Conservation (phyloP, 495 filamentous ascomycete species). For the Aspergillus saccharolyticus region DNA sequence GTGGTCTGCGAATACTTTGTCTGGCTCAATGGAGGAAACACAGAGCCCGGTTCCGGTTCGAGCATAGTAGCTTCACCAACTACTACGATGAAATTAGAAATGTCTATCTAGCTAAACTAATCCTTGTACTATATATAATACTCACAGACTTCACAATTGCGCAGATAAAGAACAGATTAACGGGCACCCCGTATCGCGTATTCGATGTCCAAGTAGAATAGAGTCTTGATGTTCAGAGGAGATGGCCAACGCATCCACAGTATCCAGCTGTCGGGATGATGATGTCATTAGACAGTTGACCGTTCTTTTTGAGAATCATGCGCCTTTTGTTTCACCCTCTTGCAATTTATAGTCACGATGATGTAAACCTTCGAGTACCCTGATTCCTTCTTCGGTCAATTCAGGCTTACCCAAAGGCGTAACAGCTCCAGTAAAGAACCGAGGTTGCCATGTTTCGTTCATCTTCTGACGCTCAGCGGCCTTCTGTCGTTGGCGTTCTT, state of each 20-base stretch:
- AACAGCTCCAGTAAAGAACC: constrained; percentile 77
- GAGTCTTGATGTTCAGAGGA: not conserved
- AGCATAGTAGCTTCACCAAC: not conserved
- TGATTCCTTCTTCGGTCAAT: constrained; percentile 69
- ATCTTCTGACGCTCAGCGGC: constrained; percentile 68
- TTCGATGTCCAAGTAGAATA: not conserved
- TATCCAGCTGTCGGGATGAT: not conserved
- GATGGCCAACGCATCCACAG: not conserved
- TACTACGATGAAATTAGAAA: constrained; percentile 1
- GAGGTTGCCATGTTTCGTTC: constrained; percentile 70
- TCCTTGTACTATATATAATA: not conserved
- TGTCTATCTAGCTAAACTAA: not conserved
- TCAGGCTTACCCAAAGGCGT: constrained; percentile 73
- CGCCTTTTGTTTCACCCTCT: constrained; percentile 41
- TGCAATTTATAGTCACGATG: constrained; percentile 52
- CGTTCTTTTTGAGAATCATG: constrained; percentile 21
- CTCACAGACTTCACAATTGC: not conserved
- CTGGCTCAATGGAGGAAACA: too few relatives aligned
- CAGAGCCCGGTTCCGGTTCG: not conserved
- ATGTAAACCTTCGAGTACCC: constrained; percentile 65
- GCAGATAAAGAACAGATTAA: not conserved
- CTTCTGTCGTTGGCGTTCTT: constrained; percentile 82
- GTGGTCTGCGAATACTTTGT: too few relatives aligned
- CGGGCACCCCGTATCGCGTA: not conserved
- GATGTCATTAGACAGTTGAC: not conserved